A percentile compares a stretch with the other conserved stretches of the same genome.
These are phyloP conservation scores for Tulasnella sp. DNA, from an alignment of 768 basidiomycete species.

Conservation along the genomic window DNA sequence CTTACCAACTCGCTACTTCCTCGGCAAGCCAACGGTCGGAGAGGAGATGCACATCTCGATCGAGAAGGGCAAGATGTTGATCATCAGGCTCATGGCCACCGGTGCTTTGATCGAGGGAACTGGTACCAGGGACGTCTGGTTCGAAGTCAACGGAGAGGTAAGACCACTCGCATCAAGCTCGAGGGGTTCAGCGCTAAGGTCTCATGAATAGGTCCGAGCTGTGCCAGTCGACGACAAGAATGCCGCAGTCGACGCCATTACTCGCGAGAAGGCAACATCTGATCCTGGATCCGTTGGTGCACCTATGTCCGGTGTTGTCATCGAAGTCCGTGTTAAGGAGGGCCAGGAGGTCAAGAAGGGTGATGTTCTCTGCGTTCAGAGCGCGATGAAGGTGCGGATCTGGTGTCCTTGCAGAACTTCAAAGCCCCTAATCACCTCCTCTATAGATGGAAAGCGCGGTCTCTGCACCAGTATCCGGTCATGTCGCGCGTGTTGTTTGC, in stretches of 20 bases:
- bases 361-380: slow-evolving; percentile 89
- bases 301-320: slow-evolving; percentile 96
- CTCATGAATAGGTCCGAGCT: slow-evolving; percentile 69
- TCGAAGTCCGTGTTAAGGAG: slow-evolving; percentile 96
- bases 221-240: slow-evolving; percentile 94
- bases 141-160: slow-evolving; percentile 95
- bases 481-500: slow-evolving; percentile 88
- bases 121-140: slow-evolving; percentile 94
- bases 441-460: slow-evolving; percentile 93
- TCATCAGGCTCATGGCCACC: slow-evolving; percentile 91
- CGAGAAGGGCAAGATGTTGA: slow-evolving; percentile 93
- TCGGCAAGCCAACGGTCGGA: slow-evolving; percentile 81
- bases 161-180: not conserved
- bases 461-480: slow-evolving; percentile 92
- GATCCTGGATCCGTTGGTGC: slow-evolving; percentile 97
- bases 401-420: slow-evolving; percentile 1
- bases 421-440: slow-evolving; percentile 25
- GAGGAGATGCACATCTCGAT: slow-evolving; percentile 97
- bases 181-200: not conserved
- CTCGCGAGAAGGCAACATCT: slow-evolving; percentile 85
- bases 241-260: slow-evolving; percentile 90
- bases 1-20: slow-evolving; percentile 93
- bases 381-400: slow-evolving; percentile 84
- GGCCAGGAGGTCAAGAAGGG: slow-evolving; percentile 97
- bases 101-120: slow-evolving; percentile 87